Evolutionary conservation across 2,329 filamentous ascomycete species (phyloP).

Genomic region (Monilinia fructigena): DNA sequence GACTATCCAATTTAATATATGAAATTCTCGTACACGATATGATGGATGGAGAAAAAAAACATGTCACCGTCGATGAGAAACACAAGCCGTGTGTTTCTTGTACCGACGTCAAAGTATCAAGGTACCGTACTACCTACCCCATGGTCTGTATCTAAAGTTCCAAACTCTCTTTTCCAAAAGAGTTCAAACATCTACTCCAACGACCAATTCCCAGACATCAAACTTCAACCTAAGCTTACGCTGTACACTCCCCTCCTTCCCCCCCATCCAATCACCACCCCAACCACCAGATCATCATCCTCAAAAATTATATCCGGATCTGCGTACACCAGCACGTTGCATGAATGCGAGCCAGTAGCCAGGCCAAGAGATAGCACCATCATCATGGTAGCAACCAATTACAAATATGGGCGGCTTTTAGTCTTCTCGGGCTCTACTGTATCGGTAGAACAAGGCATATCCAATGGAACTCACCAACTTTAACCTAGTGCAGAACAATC

Average conservation of each 20-base stretch:
- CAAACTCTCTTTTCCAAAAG: too few relatives aligned
- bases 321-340: conserved; percentile 4
- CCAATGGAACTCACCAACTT: conserved; percentile 1
- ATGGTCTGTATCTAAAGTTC: too few relatives aligned
- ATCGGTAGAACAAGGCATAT: conserved; percentile 2
- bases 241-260: neutral
- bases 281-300: neutral
- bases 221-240: neutral
- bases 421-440: conserved; percentile 1
- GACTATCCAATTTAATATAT: neutral
- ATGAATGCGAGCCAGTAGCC: conserved; percentile 13
- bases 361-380: conserved; percentile 1
- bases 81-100: neutral
- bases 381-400: neutral
- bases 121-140: too few relatives aligned
- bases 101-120: neutral
- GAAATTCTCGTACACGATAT: neutral
- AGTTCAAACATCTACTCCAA: neutral
- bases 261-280: neutral
- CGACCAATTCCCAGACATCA: neutral
- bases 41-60: neutral
- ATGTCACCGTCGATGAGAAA: conserved; percentile 10
- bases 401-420: neutral
- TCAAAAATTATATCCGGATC: neutral
- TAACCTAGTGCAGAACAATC: conserved; percentile 15